A percentile compares a stretch with the other conserved stretches of the same genome.
These are phyloP conservation scores for Russula brevipes DNA, from an alignment of 768 basidiomycete species.

Conservation along the genomic window DNA sequence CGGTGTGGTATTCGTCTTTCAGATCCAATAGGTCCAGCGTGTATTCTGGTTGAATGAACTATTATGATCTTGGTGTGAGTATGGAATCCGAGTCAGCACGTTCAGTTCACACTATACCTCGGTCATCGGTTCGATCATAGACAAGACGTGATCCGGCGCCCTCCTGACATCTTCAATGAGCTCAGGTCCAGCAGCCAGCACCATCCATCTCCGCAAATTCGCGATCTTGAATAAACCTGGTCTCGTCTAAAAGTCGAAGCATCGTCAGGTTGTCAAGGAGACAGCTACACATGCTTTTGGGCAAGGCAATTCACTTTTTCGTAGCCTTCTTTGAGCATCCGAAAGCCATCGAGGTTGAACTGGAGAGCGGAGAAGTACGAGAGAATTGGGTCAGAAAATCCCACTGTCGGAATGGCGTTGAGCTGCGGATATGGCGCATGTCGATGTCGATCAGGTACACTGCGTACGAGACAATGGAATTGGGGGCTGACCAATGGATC, in stretches of 20 bases:
- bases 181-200: constrained; percentile 40
- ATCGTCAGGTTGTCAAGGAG: too few relatives aligned
- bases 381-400: constrained; percentile 32
- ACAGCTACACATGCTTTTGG: background rate
- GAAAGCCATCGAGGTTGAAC: constrained; percentile 28
- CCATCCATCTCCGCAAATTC: constrained; percentile 41
- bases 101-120: constrained; percentile 31
- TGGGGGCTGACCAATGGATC: background rate
- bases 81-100: background rate
- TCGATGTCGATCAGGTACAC: background rate
- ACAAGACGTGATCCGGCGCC: constrained; percentile 43
- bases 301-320: constrained; percentile 27
- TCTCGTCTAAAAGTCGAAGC: constrained; percentile 19
- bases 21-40: constrained; percentile 31
- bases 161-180: constrained; percentile 48
- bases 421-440: constrained; percentile 6
- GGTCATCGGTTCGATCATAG: constrained; percentile 37
- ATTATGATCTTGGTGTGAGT: constrained; percentile 2
- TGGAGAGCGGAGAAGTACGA: constrained; percentile 33
- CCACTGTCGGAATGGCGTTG: constrained; percentile 35
- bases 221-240: constrained; percentile 40
- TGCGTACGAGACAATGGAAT: background rate
- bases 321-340: constrained; percentile 34
- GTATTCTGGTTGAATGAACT: constrained; percentile 36
- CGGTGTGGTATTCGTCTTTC: constrained; percentile 27